Percentiles rank a stretch among this genome's conserved stretches.
Evolutionary conservation across 2,329 filamentous ascomycete genomes (phyloP).

Genomic region (Diaporthe sp.): DNA sequence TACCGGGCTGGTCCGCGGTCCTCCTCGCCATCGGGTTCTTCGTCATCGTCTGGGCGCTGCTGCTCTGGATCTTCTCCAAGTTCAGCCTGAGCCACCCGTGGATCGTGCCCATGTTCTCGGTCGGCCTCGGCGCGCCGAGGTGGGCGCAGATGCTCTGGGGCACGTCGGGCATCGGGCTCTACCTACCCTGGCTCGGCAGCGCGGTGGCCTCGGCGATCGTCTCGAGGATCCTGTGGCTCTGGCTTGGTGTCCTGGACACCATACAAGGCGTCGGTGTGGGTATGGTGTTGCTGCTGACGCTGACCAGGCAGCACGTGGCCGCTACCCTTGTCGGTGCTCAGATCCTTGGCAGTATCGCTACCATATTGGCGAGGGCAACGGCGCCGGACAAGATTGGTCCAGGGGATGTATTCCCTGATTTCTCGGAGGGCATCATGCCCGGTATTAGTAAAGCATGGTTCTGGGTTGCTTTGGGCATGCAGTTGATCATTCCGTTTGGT

Average conservation of each 20-base stretch:
- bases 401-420: conserved; percentile 73
- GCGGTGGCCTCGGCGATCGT: conserved; percentile 68
- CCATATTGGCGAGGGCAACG: conserved; percentile 72
- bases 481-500: conserved; percentile 70
- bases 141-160: conserved; percentile 80
- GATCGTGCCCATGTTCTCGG: conserved; percentile 77
- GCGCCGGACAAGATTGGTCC: conserved; percentile 74
- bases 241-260: conserved; percentile 75
- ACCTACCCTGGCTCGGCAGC: conserved; percentile 71
- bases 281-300: conserved; percentile 76
- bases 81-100: conserved; percentile 75
- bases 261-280: conserved; percentile 77
- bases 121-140: conserved; percentile 74
- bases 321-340: conserved; percentile 74
- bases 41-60: conserved; percentile 66
- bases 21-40: conserved; percentile 70
- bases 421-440: conserved; percentile 62
- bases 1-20: conserved; percentile 68
- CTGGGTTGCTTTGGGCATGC: conserved; percentile 71
- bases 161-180: conserved; percentile 71
- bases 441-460: conserved; percentile 68
- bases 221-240: conserved; percentile 73
- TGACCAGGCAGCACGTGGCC: conserved; percentile 75
- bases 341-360: conserved; percentile 72
- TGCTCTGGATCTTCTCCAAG: conserved; percentile 65